Base-by-base conservation (phyloP, 2,329 filamentous ascomycete species). In the Calonectria hongkongensis region DNA sequence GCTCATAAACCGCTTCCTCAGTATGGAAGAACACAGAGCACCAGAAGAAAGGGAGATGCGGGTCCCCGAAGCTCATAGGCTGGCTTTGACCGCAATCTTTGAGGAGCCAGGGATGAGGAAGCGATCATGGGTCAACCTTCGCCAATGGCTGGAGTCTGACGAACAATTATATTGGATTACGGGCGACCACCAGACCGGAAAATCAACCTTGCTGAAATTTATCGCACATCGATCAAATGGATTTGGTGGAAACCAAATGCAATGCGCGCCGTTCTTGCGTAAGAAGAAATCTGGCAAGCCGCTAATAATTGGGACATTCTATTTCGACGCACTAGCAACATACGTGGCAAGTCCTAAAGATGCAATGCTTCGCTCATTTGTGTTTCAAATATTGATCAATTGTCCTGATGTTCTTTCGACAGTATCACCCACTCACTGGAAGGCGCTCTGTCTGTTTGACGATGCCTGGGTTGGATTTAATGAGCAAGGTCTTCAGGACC, bases 151-250 rank as follows among this genome's bases (percentile, higher is more conserved):
- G 7, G 43, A n/a, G 18, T 45, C 43, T 2, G 15, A 13, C 21
- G 6, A 45, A 45, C 43, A n/a, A 10, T n/a, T 45, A 7, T 45
- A 45, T 21, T 45, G 43, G 43, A 45, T 45, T 6, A 45, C 43
- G 16, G 43, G 43, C 5, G 43, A 45, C 4, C 2, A n/a, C 18
- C 43, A 45, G 43, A n/a, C 43, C n/a, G 43, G 43, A 7, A 45
- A 45, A n/a, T 45, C 43, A 6, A 45, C 43, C n/a, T n/a, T 45
- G 16, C 21, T 45, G 43, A 45, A 9, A n/a, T 21, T 45, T 10
- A 45, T 45, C 43, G 21, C 43, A n/a, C 43, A 45, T 45, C 43
- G 43, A 45, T 45, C 43, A 45, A 45, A 45, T 45, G 43, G 18
- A n/a, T 2, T 45, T 9, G 18, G 3, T 13, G 43, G 43, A 18